phyloP scores from a whole-genome alignment of 148 eudicot genomes.

The Silene uniflora region DNA sequence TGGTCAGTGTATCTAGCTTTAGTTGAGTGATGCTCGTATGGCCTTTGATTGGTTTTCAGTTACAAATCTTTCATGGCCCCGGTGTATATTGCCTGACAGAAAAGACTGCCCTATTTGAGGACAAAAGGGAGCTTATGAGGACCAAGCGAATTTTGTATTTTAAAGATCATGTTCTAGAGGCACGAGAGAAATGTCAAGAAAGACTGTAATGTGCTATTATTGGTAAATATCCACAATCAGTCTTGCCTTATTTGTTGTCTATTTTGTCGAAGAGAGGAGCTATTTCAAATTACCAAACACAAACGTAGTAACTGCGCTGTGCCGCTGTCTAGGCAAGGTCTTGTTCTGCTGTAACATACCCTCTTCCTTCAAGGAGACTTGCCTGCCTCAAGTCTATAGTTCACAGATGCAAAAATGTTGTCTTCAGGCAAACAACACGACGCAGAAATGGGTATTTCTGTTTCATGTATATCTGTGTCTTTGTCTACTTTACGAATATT shows the following conservation, averaged over 20 bases:
- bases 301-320: not conserved
- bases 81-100: not conserved
- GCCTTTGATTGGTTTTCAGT: not conserved
- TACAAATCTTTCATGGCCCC: not conserved
- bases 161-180: not conserved
- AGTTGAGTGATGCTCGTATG: not conserved
- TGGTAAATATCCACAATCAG: not conserved
- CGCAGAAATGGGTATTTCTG: too few species aligned
- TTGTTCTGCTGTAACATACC: not conserved
- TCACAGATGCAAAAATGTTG: not conserved
- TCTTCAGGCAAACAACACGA: not conserved
- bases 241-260: not conserved
- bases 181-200: not conserved
- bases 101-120: not conserved
- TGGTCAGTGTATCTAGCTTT: not conserved
- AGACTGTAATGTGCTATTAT: not conserved
- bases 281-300: not conserved
- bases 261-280: not conserved
- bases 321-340: not conserved
- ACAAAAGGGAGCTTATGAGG: not conserved
- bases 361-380: not conserved
- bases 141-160: not conserved
- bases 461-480: not conserved
- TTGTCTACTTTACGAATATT: too few species aligned
- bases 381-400: too few species aligned